Evolutionary conservation across 2,329 filamentous ascomycete species (phyloP), one percentile per base, ranked within the genome.

Genomic region (Microsporum ferrugineum): DNA sequence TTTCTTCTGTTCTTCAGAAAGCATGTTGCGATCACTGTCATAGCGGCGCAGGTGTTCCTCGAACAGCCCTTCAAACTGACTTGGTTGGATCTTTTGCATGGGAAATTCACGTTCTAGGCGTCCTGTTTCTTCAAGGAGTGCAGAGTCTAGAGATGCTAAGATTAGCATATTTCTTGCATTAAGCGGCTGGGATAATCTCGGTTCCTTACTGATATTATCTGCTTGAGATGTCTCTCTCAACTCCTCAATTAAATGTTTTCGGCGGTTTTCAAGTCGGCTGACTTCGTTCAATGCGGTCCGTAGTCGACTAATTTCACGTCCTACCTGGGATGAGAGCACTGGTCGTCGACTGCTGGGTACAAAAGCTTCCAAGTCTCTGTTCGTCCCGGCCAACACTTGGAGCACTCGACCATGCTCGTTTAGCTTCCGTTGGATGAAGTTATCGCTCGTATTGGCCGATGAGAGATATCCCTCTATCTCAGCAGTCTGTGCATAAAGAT

Each of bases 11-110:
- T 96, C 92, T 59, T 86, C 83, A 1, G 82, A 78, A 0, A 95
- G 77, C 62, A 85, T 82, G 31, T 86, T 84, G 14, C 88, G 76
- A 66, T 97, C 92, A 0, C 82, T 75, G 65, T 95, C 89, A 71
- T 97, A 99, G 55, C 87, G 80, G 53, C 87, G 84, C 1, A 99
- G 81, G 0, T 91, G 84, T 66, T 85, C 82, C 68, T 95, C 89
- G 66, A 97, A 96, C 55, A 97, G 87, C 59, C 85, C 83, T 69
- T 99, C 94, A 69, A 99, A 97, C 68, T 96, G 91, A 2, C 88
- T 88, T 0, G 92, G 86, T 58, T 90, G 88, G 58, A 99, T 87
- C 8, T 85, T 83, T 41, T 91, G 91, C 75, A 88, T 88, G 0
- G 91, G 89, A 64, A 90, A 92, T 62, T 88, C 86, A 53, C 91